Base-by-base conservation (phyloP, 495 filamentous ascomycete genomes). In the Annulohypoxylon stygium region DNA sequence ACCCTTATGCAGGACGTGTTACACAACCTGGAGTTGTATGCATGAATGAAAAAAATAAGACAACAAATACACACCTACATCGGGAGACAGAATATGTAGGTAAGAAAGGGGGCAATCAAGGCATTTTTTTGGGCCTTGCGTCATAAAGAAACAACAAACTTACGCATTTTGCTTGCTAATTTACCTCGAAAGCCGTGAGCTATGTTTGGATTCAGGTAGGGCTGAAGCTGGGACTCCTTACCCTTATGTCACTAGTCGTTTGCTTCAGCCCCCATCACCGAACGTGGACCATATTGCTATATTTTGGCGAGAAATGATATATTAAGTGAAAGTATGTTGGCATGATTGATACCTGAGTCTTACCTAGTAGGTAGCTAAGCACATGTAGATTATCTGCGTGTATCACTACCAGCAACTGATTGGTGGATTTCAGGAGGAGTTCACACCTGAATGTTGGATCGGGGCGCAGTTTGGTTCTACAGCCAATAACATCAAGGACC, bases 221-320 rank as follows among this genome's bases (percentile, higher is more conserved):
- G 71, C 71, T 74, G 71, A 67, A 64, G 53, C 25, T 20, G 53
- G 61, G n/a, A 20, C 16, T 36, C 11, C 33, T 39, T 41, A 16
- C 45, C 18, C 60, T 30, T n/a, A n/a, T 55, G 25, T 51, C 25
- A 3, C 20, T 51, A 51, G 47, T 8, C 20, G 47, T 50, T 33
- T 54, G 30, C 20, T 69, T 75, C 72, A 75, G 72, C 72, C 72
- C 67, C 59, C 4, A 67, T 67, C 50, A 75, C 72, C 72, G 72
- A 75, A 65, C 53, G 63, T 64, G 47, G 65, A 14, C 60, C 65
- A 48, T 47, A 65, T 50, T 51, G 43, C 30, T 47, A 60, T 50
- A 4, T 6, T 20, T 50, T 70, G 16, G 18, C 67, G 60, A 41
- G 67, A 41, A 41, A 20, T 18, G 30, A 43, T 37, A 36, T 23